These are phyloP conservation scores for Detonula confervacea DNA, from an alignment of 352 stramenopile genomes.

Conservation along the genomic window DNA sequence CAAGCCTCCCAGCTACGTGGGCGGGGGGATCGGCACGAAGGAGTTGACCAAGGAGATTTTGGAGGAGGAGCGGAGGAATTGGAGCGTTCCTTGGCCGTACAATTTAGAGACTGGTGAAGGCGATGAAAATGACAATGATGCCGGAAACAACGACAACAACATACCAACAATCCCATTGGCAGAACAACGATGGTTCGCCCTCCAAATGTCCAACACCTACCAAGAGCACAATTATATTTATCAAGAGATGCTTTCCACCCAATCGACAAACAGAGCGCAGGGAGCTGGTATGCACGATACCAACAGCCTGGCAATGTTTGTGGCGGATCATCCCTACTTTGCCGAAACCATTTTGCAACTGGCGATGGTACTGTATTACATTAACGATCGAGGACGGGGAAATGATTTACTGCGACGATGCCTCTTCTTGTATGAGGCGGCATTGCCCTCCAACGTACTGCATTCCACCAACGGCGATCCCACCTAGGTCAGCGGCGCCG, in stretches of 20 bases:
- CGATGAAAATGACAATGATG: conserved; percentile 15
- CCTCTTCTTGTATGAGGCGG: conserved; percentile 74
- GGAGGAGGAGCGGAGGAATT: conserved; percentile 2
- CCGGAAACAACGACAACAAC: neutral
- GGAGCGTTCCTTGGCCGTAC: conserved; percentile 72
- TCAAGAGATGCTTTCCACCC: conserved; percentile 21
- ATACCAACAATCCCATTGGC: conserved; percentile 5
- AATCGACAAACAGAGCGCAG: neutral
- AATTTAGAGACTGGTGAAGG: conserved; percentile 24
- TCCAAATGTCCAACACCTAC: conserved; percentile 70
- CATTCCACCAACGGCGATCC: neutral
- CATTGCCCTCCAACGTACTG: conserved; percentile 57
- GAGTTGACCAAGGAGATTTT: conserved; percentile 45
- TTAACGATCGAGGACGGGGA: conserved; percentile 65
- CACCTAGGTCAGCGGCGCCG: neutral
- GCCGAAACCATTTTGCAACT: conserved; percentile 72
- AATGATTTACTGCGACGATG: conserved; percentile 62
- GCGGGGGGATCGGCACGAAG: conserved; percentile 69
- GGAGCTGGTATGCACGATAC: conserved; percentile 60
- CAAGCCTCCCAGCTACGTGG: conserved; percentile 70
- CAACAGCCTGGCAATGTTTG: conserved; percentile 76
- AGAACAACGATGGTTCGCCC: conserved; percentile 62
- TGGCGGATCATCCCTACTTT: conserved; percentile 76
- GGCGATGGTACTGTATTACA: conserved; percentile 70
- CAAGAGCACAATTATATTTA: conserved; percentile 42